Percentiles rank a stretch among this genome's conserved stretches.
phyloP scores from a whole-genome alignment of 192 early-diverging fungal genomes.

The Backusella tuberculispora region DNA sequence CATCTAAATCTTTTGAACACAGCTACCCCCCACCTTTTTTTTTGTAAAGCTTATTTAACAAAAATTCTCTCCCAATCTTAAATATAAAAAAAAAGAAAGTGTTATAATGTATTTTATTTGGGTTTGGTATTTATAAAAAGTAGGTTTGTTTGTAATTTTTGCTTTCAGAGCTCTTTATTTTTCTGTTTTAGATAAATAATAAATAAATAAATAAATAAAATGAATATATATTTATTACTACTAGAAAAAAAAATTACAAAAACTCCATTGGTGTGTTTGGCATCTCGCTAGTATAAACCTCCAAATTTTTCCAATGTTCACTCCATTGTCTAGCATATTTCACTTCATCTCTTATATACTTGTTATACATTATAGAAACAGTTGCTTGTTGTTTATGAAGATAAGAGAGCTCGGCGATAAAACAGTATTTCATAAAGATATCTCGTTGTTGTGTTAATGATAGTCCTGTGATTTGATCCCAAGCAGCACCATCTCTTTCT shows the following conservation, averaged over 20 bases:
- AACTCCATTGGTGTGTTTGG: constrained; percentile 53
- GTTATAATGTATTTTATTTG: neutral
- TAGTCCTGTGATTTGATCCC: constrained; percentile 32
- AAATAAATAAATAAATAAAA: constrained; percentile 26
- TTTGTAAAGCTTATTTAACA: constrained; percentile 11
- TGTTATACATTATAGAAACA: constrained; percentile 63
- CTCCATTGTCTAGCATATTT: constrained; percentile 51
- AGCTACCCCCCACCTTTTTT: neutral
- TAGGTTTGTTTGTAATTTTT: constrained; percentile 10
- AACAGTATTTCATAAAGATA: constrained; percentile 55
- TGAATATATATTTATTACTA: neutral
- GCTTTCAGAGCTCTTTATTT: neutral
- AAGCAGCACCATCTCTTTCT: constrained; percentile 37
- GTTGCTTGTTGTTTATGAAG: constrained; percentile 63
- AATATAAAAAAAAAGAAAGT: neutral
- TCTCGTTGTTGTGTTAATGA: constrained; percentile 42
- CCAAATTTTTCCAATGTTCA: constrained; percentile 56
- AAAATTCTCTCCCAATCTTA: neutral
- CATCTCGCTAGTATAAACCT: constrained; percentile 48
- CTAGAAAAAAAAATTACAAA: neutral
- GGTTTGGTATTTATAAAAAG: neutral
- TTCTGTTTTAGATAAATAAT: too few relatives aligned
- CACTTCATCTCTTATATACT: constrained; percentile 61
- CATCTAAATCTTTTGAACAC: constrained; percentile 18
- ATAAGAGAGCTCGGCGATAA: constrained; percentile 60